A percentile compares a stretch with the other conserved stretches of the same genome.
phyloP scores from a whole-genome alignment of 345 rosid genomes.

The Pelargonium nanum region DNA sequence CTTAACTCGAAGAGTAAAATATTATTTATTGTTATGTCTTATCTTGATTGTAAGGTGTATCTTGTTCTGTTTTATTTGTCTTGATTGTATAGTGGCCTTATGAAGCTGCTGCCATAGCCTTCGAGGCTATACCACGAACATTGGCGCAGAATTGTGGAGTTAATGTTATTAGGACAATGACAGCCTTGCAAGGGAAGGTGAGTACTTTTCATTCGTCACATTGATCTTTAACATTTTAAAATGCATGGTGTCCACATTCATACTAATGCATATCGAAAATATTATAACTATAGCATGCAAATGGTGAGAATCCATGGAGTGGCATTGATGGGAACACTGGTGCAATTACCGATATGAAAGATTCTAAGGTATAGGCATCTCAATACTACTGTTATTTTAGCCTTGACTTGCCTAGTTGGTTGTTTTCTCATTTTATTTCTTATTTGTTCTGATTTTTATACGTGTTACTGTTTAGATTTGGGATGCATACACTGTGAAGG shows the following conservation, averaged over 20 bases:
- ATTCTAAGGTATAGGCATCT: slow-evolving; percentile 41
- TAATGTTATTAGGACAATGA: slow-evolving; percentile 73
- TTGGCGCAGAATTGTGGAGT: slow-evolving; percentile 78
- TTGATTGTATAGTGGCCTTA: slow-evolving; percentile 68
- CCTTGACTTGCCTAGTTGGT: too few species aligned
- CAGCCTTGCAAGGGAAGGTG: slow-evolving; percentile 88
- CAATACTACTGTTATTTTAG: neutral
- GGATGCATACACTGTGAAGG: slow-evolving; percentile 95
- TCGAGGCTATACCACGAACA: slow-evolving; percentile 91
- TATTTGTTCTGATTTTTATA: neutral
- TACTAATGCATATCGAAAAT: neutral
- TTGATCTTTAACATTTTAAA: neutral
- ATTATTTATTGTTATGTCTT: neutral
- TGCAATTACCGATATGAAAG: slow-evolving; percentile 84
- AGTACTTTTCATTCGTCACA: too few species aligned
- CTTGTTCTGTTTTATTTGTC: neutral
- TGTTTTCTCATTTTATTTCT: neutral
- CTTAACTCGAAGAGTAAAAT: neutral
- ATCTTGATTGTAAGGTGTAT: too few species aligned
- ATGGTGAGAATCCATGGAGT: slow-evolving; percentile 91
- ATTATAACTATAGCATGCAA: slow-evolving; percentile 64
- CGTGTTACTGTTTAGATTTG: slow-evolving; percentile 46
- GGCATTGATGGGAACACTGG: slow-evolving; percentile 95
- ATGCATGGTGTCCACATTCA: neutral
- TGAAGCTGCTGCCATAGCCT: slow-evolving; percentile 96